Evolutionary conservation across 805 yeast genomes (phyloP).

Genomic region (Vanderwaltozyma yarrowii): DNA sequence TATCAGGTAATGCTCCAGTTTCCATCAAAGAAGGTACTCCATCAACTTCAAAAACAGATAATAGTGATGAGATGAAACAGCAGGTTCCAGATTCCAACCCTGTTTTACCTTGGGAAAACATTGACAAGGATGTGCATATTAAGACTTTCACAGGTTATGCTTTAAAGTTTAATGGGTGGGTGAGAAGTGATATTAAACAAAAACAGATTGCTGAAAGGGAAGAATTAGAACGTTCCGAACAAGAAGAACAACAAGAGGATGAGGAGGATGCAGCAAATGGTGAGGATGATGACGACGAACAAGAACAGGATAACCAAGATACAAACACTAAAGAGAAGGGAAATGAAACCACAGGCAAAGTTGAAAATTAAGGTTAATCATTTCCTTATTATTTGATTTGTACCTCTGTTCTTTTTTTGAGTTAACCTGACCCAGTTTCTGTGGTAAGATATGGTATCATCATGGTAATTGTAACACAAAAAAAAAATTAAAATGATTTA

Average conservation of each 20-base stretch:
- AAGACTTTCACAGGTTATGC: conserved; percentile 23
- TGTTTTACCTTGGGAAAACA: conserved; percentile 19
- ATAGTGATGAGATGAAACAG: neutral
- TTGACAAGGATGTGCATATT: conserved; percentile 10
- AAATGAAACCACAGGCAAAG: no score
- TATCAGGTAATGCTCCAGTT: neutral
- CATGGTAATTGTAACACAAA: no score
- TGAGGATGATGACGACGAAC: neutral
- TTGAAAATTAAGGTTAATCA: no score
- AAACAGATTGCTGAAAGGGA: neutral
- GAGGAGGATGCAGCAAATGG: neutral
- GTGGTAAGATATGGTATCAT: no score
- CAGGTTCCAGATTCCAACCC: conserved; percentile 6
- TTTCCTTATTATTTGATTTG: no score
- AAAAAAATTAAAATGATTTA: no score
- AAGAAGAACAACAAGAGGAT: neutral
- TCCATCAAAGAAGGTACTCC: neutral
- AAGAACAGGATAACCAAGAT: no score
- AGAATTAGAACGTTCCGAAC: conserved; percentile 2
- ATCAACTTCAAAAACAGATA: neutral
- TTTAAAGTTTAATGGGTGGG: conserved; percentile 20
- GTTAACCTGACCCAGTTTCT: no score
- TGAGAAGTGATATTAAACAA: conserved; percentile 15
- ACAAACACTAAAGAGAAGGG: no score
- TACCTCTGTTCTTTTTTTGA: no score